Conservation (phyloP, 345 rosid genomes). For the Eutrema japonicum region DNA sequence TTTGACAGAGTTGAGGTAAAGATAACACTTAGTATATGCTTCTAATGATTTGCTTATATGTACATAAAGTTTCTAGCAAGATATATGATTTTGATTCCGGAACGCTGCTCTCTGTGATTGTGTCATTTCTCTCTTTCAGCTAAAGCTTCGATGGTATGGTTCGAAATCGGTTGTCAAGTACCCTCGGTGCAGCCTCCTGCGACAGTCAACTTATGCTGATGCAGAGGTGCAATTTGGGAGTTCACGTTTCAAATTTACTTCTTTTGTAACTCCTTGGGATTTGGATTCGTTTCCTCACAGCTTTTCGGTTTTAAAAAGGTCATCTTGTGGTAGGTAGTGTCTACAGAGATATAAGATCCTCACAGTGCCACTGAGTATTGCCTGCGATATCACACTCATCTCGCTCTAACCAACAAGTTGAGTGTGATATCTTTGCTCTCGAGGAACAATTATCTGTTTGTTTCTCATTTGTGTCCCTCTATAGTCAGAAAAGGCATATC, state of each 20-base stretch:
- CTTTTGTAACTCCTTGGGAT: neutral
- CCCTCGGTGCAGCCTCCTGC: slow-evolving; percentile 91
- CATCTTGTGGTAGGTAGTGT: neutral
- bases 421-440: neutral
- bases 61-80: neutral
- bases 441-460: neutral
- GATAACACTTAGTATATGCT: neutral
- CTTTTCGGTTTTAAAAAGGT: neutral
- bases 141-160: slow-evolving; percentile 85
- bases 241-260: slow-evolving; percentile 20
- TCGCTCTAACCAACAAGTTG: neutral
- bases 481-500: neutral
- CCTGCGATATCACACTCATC: neutral
- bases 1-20: slow-evolving; percentile 96
- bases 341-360: neutral
- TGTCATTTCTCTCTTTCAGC: slow-evolving; percentile 48
- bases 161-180: slow-evolving; percentile 91
- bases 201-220: slow-evolving; percentile 86
- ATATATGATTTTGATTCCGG: slow-evolving; percentile 14
- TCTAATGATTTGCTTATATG: neutral
- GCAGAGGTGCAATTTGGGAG: slow-evolving; percentile 71
- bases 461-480: slow-evolving; percentile 4
- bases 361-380: neutral
- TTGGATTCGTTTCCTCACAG: neutral
- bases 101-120: neutral